Evolutionary conservation across 495 filamentous ascomycete genomes (phyloP).

Genomic region (Opeltia flavorubescens): DNA sequence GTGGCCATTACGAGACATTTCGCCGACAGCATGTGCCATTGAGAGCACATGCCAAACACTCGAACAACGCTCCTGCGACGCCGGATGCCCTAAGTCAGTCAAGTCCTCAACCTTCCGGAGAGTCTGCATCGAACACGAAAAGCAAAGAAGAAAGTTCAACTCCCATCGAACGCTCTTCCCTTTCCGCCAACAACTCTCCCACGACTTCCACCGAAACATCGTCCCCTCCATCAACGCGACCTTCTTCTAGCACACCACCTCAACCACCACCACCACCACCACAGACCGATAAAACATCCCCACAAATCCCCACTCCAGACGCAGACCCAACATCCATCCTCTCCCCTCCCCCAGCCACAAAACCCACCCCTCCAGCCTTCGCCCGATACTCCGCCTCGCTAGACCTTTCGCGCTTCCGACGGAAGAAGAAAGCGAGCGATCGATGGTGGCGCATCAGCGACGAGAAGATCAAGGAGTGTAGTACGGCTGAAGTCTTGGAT

Average conservation of each 20-base stretch:
- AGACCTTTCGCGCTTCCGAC: constrained; percentile 5
- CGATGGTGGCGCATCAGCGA: constrained; percentile 98
- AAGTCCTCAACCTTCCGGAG: constrained; percentile 25
- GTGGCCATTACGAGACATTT: constrained; percentile 95
- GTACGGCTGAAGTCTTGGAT: constrained; percentile 73
- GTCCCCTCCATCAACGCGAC: constrained; percentile 12
- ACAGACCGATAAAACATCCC: too few relatives aligned
- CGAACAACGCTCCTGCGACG: constrained; percentile 45
- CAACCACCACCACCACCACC: neutral
- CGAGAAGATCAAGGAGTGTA: constrained; percentile 89
- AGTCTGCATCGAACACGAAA: constrained; percentile 5
- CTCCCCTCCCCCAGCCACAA: neutral
- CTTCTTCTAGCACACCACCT: constrained; percentile 7
- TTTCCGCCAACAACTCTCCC: constrained; percentile 31
- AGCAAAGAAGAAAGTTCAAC: neutral
- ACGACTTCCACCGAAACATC: constrained; percentile 19
- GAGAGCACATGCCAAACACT: constrained; percentile 63
- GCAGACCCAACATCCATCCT: neutral
- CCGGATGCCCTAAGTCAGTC: constrained; percentile 30
- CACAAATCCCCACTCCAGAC: neutral
- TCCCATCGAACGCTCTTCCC: constrained; percentile 21
- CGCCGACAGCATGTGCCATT: constrained; percentile 76
- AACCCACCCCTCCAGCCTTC: neutral
- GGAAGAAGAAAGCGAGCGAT: constrained; percentile 46
- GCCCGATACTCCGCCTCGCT: constrained; percentile 3